phyloP scores from a whole-genome alignment of 2,329 filamentous ascomycete genomes.

The Hymenoscyphus albidus region DNA sequence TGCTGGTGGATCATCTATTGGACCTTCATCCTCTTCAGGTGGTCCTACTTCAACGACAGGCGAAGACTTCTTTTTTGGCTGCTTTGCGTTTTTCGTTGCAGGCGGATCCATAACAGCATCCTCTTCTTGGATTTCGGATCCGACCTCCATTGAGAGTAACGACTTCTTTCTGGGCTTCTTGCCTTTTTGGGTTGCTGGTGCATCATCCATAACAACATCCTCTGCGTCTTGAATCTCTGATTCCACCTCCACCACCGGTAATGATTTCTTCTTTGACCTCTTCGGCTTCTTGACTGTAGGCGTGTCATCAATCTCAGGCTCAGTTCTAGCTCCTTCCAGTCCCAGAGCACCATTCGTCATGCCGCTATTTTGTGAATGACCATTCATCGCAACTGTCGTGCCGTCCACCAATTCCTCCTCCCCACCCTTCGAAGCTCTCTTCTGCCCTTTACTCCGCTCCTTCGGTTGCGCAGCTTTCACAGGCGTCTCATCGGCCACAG shows the following conservation, averaged over 20 bases:
- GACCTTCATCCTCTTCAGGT: background rate
- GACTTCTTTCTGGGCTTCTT: too few species aligned
- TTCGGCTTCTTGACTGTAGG: background rate
- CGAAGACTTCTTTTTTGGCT: background rate
- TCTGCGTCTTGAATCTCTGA: background rate
- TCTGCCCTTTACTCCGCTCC: background rate
- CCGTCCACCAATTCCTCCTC: background rate
- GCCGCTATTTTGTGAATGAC: background rate
- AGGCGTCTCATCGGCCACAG: background rate
- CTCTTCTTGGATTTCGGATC: too few species aligned
- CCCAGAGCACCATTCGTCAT: background rate
- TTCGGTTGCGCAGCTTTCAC: background rate
- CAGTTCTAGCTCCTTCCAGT: background rate
- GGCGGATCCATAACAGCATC: background rate
- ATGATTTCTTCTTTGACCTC: background rate
- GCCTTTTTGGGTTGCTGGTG: too few species aligned
- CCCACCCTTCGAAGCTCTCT: background rate
- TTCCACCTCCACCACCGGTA: background rate
- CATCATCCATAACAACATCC: too few species aligned
- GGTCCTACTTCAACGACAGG: background rate
- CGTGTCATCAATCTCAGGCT: background rate
- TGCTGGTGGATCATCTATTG: background rate
- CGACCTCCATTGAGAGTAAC: too few species aligned
- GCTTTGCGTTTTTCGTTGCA: background rate
- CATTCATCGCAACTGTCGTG: background rate